Evolutionary conservation across 2,329 filamentous ascomycete genomes (phyloP), one percentile per base, ranked within the genome.

Genomic region (Torrubiellomyces zombiae): DNA sequence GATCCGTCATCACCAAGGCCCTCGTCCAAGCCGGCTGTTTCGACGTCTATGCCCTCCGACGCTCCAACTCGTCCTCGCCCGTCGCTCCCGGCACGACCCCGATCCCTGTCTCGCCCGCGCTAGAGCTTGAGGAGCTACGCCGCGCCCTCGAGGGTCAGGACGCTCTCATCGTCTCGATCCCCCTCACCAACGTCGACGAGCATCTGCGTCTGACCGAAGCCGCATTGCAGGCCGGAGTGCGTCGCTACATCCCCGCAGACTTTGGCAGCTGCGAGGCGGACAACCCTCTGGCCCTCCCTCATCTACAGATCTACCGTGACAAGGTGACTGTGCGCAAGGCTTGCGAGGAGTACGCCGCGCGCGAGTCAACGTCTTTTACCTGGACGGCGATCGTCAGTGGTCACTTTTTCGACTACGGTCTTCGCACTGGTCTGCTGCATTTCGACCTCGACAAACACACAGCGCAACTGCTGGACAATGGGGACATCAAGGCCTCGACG

Each of bases 241-340:
- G 65, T 34, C 58, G 67, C 14, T 72, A 71, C 48, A 53, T 76
- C 20, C 68, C 70, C 3, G 63, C 63, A 9, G 70, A 76, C 35
- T 76, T 61, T 30, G 55, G 53, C 17, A 40, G 43, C 32, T 51
- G 47, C 25, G 48, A 52, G 30, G 46, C 48, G 2, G 37, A 40
- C 21, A 42, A 37, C n/a, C 46, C 46, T 14, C 45, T 55, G 34
- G 39, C 45, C 0, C 44, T 43, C 30, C 37, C 39, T 13, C 30
- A 45, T 3, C 30, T 52, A 12, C 38, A 40, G 27, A 36, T 52
- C 1, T 52, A 51, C 28, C 40, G 45, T 9, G 45, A 47, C 25
- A 51, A 51, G 38, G 38, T 41, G 8, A 27, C 34, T 7, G 48
- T 52, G 18, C 39, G 47, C 17, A 30, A 36, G 11, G 41, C 32